A percentile compares a stretch with the other conserved stretches of the same genome.
Evolutionary conservation across 2,329 filamentous ascomycete species (phyloP).

Genomic region (Sporothrix curviconia): DNA sequence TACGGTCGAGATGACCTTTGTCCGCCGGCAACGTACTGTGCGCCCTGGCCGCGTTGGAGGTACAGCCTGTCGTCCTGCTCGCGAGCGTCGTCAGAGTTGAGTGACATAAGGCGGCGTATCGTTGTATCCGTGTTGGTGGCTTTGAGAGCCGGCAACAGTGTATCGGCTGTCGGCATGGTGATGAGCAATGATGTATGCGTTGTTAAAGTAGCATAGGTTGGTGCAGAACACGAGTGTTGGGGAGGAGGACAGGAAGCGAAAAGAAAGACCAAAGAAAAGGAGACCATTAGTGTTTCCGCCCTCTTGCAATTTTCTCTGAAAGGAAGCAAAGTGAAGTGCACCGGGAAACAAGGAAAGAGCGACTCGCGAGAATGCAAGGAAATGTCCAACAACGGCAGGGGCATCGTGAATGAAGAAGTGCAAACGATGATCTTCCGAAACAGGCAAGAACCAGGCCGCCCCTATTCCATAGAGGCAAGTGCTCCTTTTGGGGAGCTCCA

Average conservation of each 20-base stretch:
- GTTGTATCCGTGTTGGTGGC: background rate
- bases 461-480: too few species aligned
- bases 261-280: too few species aligned
- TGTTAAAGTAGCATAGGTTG: too few species aligned
- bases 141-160: background rate
- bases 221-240: too few species aligned
- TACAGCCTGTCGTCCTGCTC: constrained; percentile 2
- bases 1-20: too few species aligned
- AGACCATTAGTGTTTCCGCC: too few species aligned
- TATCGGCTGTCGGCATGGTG: background rate
- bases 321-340: too few species aligned
- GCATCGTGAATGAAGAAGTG: background rate
- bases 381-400: background rate
- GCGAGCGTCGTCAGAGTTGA: background rate
- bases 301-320: too few species aligned
- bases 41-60: constrained; percentile 6
- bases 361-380: background rate
- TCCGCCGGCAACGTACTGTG: too few species aligned
- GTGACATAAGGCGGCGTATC: background rate
- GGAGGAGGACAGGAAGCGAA: background rate
- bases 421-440: background rate
- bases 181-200: background rate
- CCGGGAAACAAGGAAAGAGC: constrained; percentile 6
- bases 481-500: too few species aligned
- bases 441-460: background rate